phyloP scores from a whole-genome alignment of 1,284 basidiomycete species.

The Phellopilus nigrolimitatus region DNA sequence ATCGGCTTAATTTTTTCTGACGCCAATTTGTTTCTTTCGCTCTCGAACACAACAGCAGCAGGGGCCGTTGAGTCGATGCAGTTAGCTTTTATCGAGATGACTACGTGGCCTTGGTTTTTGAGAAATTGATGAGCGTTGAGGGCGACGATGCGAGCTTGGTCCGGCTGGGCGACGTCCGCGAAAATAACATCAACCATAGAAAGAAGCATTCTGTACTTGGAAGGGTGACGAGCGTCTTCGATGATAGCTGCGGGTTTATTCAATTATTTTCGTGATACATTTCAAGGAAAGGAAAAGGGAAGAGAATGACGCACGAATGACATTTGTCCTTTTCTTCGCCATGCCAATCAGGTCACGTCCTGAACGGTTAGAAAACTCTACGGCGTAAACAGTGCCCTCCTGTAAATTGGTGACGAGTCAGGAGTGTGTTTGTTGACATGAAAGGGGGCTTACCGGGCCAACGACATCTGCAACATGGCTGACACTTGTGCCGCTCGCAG shows the following conservation, averaged over 20 bases:
- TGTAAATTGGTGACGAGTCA: constrained; percentile 29
- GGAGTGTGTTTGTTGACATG: constrained; percentile 4
- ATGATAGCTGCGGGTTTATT: constrained; percentile 86
- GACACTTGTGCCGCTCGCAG: constrained; percentile 94
- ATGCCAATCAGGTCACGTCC: constrained; percentile 98
- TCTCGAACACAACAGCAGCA: constrained; percentile 87
- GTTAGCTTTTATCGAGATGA: constrained; percentile 99
- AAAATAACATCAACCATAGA: constrained; percentile 95
- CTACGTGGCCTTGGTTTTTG: constrained; percentile 87
- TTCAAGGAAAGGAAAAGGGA: too few relatives aligned
- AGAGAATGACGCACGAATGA: constrained; percentile 65
- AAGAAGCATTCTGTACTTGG: constrained; percentile 93
- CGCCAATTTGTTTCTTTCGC: constrained; percentile 85
- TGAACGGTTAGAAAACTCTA: constrained; percentile 96
- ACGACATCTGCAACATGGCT: constrained; percentile 99
- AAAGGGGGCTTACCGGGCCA: constrained; percentile 67
- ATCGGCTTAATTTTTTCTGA: constrained; percentile 84
- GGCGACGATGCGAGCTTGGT: constrained; percentile 94
- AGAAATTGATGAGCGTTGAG: constrained; percentile 96
- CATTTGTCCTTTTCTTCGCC: constrained; percentile 99
- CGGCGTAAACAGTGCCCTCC: constrained; percentile 97
- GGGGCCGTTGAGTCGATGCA: constrained; percentile 96
- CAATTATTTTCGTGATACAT: too few relatives aligned
- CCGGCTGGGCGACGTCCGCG: constrained; percentile 97
- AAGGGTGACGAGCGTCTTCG: constrained; percentile 93